Evolutionary conservation across 345 rosid genomes (phyloP).

Genomic region (Mallotus nudiflorus): DNA sequence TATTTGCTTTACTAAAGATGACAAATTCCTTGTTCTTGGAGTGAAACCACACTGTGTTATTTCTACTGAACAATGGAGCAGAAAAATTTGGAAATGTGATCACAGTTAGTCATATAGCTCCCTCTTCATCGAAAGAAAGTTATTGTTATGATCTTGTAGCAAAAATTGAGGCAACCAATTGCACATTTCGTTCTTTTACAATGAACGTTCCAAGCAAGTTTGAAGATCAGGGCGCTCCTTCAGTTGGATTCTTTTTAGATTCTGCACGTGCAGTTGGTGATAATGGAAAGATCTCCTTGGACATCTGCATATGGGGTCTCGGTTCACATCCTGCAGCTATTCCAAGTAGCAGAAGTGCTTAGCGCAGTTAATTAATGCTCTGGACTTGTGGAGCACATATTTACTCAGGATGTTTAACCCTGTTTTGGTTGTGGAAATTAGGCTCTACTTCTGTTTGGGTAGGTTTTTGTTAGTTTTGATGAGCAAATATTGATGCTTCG

Average conservation of each 20-base stretch:
- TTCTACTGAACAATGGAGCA: neutral
- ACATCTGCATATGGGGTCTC: neutral
- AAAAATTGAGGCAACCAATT: neutral
- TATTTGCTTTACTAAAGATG: constrained; percentile 14
- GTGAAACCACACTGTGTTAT: neutral
- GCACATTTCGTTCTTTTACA: neutral
- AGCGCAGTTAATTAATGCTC: neutral
- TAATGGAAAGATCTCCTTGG: neutral
- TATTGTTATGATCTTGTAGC: neutral
- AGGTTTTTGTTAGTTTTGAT: no score
- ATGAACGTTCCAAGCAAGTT: neutral
- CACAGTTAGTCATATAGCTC: neutral
- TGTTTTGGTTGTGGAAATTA: neutral
- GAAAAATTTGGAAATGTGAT: neutral
- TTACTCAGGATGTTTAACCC: neutral
- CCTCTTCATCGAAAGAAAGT: neutral
- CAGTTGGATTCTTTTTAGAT: neutral
- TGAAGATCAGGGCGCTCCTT: neutral
- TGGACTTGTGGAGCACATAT: neutral
- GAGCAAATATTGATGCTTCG: no score
- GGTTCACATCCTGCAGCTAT: neutral
- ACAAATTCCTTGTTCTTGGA: constrained; percentile 22
- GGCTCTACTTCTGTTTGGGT: neutral
- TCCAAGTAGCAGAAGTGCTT: neutral
- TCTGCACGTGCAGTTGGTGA: neutral